Percentiles rank a stretch among this genome's conserved stretches.
phyloP scores from a whole-genome alignment of 179 eudicot species.

The Amaranthus tricolor region DNA sequence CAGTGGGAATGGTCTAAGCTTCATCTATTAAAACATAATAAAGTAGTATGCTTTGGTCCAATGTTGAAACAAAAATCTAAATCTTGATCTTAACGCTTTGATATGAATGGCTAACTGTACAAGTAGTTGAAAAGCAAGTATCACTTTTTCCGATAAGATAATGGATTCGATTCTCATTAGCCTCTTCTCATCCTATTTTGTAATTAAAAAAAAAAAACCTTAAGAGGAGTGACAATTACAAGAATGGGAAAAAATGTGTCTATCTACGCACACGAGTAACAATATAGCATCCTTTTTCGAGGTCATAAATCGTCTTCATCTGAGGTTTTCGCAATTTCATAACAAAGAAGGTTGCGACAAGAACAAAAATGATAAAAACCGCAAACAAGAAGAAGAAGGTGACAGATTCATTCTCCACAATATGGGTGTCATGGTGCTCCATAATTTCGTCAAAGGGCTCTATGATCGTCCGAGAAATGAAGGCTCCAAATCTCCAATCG shows the following conservation, averaged over 20 bases:
- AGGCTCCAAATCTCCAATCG: conserved; percentile 42
- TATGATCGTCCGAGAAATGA: conserved; percentile 30
- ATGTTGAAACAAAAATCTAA: too few species aligned
- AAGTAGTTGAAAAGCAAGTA: neutral
- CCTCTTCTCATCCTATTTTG: too few species aligned
- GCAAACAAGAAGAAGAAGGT: conserved; percentile 35
- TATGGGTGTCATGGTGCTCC: conserved; percentile 22
- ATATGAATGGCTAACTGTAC: conserved; percentile 22
- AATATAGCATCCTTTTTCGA: conserved; percentile 36
- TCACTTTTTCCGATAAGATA: too few species aligned
- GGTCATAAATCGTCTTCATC: conserved; percentile 39
- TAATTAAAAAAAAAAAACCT: neutral
- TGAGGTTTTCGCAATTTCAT: conserved; percentile 41
- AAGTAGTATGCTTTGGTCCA: neutral
- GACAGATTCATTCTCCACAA: conserved; percentile 27
- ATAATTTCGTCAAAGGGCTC: conserved; percentile 19
- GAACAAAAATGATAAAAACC: conserved; percentile 28
- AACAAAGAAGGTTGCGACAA: conserved; percentile 32
- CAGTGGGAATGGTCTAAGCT: too few species aligned
- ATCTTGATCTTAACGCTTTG: neutral
- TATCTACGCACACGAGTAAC: conserved; percentile 35
- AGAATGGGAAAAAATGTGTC: neutral
- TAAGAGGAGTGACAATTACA: conserved; percentile 12
- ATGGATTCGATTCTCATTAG: too few species aligned
- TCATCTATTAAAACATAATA: too few species aligned